These are phyloP conservation scores for Amniculicola lignicola DNA, from an alignment of 495 filamentous ascomycete genomes.

Conservation along the genomic window DNA sequence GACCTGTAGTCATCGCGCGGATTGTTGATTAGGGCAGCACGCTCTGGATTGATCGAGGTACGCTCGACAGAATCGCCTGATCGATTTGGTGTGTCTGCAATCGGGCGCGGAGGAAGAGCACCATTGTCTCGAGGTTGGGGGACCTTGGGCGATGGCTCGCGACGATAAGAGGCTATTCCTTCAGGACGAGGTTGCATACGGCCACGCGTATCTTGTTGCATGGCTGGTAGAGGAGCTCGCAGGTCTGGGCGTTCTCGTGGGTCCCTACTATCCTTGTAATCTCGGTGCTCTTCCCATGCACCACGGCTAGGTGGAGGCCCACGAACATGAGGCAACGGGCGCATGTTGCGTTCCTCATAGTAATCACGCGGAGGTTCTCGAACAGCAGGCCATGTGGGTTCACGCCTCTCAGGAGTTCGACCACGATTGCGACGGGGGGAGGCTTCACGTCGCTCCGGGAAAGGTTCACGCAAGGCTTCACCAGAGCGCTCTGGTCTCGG, in stretches of 20 bases:
- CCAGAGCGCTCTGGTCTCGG: slow-evolving; percentile 35
- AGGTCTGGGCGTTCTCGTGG: slow-evolving; percentile 4
- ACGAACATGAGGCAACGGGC: slow-evolving; percentile 25
- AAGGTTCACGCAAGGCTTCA: slow-evolving; percentile 28
- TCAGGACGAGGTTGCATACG: slow-evolving; percentile 7
- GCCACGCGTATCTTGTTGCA: slow-evolving; percentile 11
- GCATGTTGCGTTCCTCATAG: slow-evolving; percentile 31
- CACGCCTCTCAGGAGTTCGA: slow-evolving; percentile 35
- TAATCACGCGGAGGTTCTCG: slow-evolving; percentile 28
- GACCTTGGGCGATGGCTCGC: not conserved
- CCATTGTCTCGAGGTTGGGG: slow-evolving; percentile 4
- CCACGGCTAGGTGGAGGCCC: slow-evolving; percentile 8
- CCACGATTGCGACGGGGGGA: slow-evolving; percentile 35
- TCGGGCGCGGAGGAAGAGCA: slow-evolving; percentile 3
- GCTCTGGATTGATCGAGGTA: slow-evolving; percentile 52
- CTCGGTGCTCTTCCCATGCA: slow-evolving; percentile 20
- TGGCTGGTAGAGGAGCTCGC: slow-evolving; percentile 8
- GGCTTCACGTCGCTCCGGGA: slow-evolving; percentile 31
- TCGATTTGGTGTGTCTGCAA: slow-evolving; percentile 18
- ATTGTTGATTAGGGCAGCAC: slow-evolving; percentile 52
- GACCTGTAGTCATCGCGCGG: slow-evolving; percentile 46
- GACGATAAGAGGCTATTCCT: slow-evolving; percentile 7
- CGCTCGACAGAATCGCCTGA: slow-evolving; percentile 34
- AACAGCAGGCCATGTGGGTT: slow-evolving; percentile 10
- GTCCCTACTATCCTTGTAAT: slow-evolving; percentile 14